Evolutionary conservation across 768 basidiomycete species (phyloP).

Genomic region (Tricholoma furcatifolium): DNA sequence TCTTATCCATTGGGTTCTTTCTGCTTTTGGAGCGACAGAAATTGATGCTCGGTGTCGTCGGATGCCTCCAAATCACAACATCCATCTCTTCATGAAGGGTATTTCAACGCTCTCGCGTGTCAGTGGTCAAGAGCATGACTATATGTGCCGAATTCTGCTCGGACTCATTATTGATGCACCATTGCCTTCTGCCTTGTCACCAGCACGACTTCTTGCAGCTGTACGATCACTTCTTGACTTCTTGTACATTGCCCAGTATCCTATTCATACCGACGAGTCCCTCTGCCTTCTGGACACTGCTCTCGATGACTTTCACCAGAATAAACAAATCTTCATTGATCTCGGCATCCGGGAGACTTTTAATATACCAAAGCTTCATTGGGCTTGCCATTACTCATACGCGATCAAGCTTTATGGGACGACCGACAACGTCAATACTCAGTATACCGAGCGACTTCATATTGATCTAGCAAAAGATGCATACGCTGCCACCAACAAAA

Average conservation of each 20-base stretch:
- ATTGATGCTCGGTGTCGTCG: constrained; percentile 33
- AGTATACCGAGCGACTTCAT: constrained; percentile 38
- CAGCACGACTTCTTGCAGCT: constrained; percentile 20
- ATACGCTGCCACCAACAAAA: constrained; percentile 31
- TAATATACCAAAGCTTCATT: constrained; percentile 46
- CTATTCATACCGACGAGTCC: constrained; percentile 26
- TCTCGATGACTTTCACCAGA: constrained; percentile 32
- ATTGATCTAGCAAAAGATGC: constrained; percentile 41
- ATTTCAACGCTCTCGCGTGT: constrained; percentile 29
- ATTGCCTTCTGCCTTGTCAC: constrained; percentile 7
- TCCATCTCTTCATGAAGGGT: constrained; percentile 33
- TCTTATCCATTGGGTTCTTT: constrained; percentile 28
- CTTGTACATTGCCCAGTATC: constrained; percentile 34
- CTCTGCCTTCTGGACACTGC: constrained; percentile 24
- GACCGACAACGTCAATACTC: constrained; percentile 39
- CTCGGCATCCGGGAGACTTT: constrained; percentile 32
- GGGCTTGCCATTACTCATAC: constrained; percentile 29
- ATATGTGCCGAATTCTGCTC: constrained; percentile 30
- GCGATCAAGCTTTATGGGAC: constrained; percentile 31
- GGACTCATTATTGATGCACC: constrained; percentile 26
- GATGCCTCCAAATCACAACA: constrained; percentile 33
- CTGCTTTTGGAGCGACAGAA: constrained; percentile 25
- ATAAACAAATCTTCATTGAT: constrained; percentile 34
- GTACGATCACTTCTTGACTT: constrained; percentile 37
- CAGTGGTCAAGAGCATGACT: constrained; percentile 32